Base-by-base conservation (phyloP, 805 yeast species). In the Saccharomyces cerevisiae region DNA sequence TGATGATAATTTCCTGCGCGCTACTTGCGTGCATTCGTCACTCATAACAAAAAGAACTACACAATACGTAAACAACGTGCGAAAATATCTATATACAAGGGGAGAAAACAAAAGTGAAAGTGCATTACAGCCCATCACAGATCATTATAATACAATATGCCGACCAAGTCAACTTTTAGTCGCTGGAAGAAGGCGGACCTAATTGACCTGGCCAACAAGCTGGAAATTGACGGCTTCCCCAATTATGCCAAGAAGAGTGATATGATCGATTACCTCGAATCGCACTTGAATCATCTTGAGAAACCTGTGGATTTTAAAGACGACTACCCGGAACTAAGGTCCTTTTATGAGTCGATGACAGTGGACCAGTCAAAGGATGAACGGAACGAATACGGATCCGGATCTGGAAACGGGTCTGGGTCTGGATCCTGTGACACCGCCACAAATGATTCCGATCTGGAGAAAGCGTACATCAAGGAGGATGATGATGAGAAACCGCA, bases 171-270 rank as follows among this genome's bases (percentile, higher is more conserved):
- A 14, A 48, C 55, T 46, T 62, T 61, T 50, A 55, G 54, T 13
- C 63, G 57, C 51, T 59, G 68, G 68, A 64, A 59, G 55, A 67
- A 66, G 54, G 59, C 59, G 14, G 65, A 66, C 43, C 53, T 66
- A 47, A 48, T 66, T 21, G 69, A 66, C 49, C 51, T 67, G 41
- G 63, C 61, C 4, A 60, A 61, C 47, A 68, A 62, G 52, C 55
- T 66, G 29, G 60, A 59, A 31, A 22, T 66, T 10, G 49, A 53
- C 32, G 60, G 57, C 31, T 49, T 63, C 14, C 52, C 64, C 11
- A 54, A 53, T 41, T 49, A 53, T 29, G 51, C 56, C 17, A 63
- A 59, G 48, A 62, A 67, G 41, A 46, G 46, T 4, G 61, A 56
- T 4, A 41, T 66, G 46, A 60, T 62, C 17, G 56, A 58, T 3